These are phyloP conservation scores for Bryoerythrophyllum caledonicum DNA, from an alignment of 225 moss, liverwort and hornwort genomes.

Conservation along the genomic window DNA sequence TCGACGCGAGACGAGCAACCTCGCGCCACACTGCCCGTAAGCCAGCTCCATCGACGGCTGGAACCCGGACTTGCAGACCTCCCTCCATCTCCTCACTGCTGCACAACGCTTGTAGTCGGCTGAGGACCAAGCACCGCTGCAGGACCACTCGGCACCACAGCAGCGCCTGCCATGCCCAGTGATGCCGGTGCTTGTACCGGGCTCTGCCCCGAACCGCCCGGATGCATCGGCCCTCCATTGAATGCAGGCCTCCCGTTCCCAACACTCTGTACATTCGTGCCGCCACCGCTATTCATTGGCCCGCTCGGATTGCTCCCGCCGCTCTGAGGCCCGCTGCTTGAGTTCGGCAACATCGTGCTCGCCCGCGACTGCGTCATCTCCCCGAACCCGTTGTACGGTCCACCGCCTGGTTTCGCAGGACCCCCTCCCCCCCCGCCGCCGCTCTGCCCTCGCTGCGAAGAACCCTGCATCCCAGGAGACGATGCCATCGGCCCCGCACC, in stretches of 20 bases:
- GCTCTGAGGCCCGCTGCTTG: conserved; percentile 17
- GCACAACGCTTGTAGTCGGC: conserved; percentile 18
- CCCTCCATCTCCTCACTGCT: conserved; percentile 20
- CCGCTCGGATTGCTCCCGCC: conserved; percentile 13
- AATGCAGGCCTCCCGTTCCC: conserved; percentile 24
- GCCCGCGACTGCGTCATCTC: conserved; percentile 35
- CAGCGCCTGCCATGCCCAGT: conserved; percentile 25
- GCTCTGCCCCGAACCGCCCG: conserved; percentile 14
- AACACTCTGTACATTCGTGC: conserved; percentile 28
- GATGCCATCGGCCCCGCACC: conserved; percentile 26
- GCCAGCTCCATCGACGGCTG: neutral
- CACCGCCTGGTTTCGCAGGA: conserved; percentile 28
- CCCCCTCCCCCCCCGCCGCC: conserved; percentile 11
- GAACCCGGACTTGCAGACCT: neutral
- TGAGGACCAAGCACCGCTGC: conserved; percentile 22
- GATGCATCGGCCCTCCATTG: conserved; percentile 25
- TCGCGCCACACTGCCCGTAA: conserved; percentile 2
- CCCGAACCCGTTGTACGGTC: conserved; percentile 33
- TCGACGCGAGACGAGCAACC: neutral
- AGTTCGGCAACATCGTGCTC: conserved; percentile 28
- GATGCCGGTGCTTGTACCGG: conserved; percentile 26
- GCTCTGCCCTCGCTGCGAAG: conserved; percentile 33
- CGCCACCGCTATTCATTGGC: conserved; percentile 15
- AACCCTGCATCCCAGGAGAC: conserved; percentile 34
- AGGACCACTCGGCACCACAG: conserved; percentile 20